Base-by-base conservation (phyloP, 2,329 filamentous ascomycete species). In the Sarocladium kiliense region DNA sequence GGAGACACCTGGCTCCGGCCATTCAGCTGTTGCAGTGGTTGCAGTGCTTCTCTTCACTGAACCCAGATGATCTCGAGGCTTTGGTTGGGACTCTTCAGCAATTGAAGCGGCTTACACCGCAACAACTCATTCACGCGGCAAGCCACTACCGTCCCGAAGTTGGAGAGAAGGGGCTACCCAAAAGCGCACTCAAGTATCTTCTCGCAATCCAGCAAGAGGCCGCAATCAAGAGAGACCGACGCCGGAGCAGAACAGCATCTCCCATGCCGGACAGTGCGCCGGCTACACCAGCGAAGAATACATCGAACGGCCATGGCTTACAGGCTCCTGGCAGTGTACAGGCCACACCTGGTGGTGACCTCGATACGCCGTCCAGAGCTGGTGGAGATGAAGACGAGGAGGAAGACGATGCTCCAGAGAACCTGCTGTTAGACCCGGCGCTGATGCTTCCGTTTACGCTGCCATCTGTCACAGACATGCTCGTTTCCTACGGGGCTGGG, bases 11-110 rank as follows among this genome's bases (percentile, higher is more conserved):
- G 19, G 88, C 89, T 7, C 94, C 94, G 3, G 82, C 96, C 19
- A 92, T 97, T 55, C 94, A 99, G 69, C 78, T 99, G 2, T 77
- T 99, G 5, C 94, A 99, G 71, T 99, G 94, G 94, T 77, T 99
- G 34, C 94, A 99, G 68, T 97, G 92, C 70, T 97, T 97, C 71
- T 97, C 94, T 1, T 96, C 91, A 1, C 80, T 97, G 3, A 91
- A 86, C 4, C 74, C 77, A 11, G 91, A 97, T 65, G 92, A 97
- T 65, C 76, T 94, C 36, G 91, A 96, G 65, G 90, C 91, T 2
- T 79, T 99, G 16, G 85, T 96, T 27, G 89, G 85, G 16, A 99
- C 94, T 0, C 74, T 97, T 21, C 87, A 96, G 65, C 94, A 97
- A 68, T 78, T 99, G 39, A 91, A 91, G 60, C 81, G 87, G 39